A percentile compares a stretch with the other conserved stretches of the same genome.
Conservation (phyloP, 2,329 filamentous ascomycete species). For the Chrysosporium keratinophilum region DNA sequence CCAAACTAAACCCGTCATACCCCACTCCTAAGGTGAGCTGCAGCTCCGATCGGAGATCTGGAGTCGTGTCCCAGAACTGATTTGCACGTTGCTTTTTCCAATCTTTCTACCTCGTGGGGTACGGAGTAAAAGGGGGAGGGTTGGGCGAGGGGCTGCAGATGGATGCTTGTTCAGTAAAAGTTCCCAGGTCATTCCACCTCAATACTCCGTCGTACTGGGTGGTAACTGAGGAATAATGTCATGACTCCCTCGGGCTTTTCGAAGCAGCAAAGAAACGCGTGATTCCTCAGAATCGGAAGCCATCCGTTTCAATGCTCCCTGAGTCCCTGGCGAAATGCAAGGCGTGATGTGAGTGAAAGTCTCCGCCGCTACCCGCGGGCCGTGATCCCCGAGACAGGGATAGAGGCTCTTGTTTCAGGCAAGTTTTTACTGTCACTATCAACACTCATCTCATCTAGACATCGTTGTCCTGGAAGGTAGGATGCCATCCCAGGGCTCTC, state of each 20-base stretch:
- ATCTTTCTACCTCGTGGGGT: neutral
- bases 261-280: too few relatives aligned
- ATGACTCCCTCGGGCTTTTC: too few relatives aligned
- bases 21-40: neutral
- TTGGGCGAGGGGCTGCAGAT: too few relatives aligned
- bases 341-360: constrained; percentile 2
- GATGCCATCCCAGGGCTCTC: too few relatives aligned
- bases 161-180: too few relatives aligned
- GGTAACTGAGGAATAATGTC: too few relatives aligned
- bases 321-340: neutral
- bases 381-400: constrained; percentile 8
- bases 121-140: too few relatives aligned
- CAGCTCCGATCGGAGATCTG: constrained; percentile 2
- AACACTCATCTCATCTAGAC: too few relatives aligned
- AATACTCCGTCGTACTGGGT: too few relatives aligned
- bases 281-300: neutral
- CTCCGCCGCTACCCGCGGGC: constrained; percentile 12
- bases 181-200: neutral
- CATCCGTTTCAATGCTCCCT: constrained; percentile 3
- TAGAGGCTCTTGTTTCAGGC: neutral
- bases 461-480: too few relatives aligned
- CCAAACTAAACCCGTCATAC: neutral
- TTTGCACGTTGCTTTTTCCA: neutral
- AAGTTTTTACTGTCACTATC: neutral
- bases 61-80: neutral